Conservation (phyloP, 2,329 filamentous ascomycete species). For the Penicillium sp. region DNA sequence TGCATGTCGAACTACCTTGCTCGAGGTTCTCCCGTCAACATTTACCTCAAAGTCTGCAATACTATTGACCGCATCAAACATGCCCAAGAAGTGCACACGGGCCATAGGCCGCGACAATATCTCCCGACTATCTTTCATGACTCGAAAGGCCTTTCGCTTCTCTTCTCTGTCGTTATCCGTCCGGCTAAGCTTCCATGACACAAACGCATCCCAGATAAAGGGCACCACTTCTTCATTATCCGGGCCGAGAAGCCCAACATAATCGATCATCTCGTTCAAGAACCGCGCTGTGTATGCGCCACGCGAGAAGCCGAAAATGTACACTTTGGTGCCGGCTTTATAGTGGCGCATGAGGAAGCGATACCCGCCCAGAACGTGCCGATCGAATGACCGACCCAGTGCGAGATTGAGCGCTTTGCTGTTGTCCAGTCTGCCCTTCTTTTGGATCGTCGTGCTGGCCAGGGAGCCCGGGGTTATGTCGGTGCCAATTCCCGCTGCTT, state of each 20-base stretch:
- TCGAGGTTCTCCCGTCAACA: slow-evolving; percentile 28
- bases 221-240: slow-evolving; percentile 79
- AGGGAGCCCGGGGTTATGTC: slow-evolving; percentile 33
- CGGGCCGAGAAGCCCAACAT: slow-evolving; percentile 70
- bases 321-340: slow-evolving; percentile 55
- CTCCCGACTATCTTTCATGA: slow-evolving; percentile 76
- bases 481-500: slow-evolving; percentile 36
- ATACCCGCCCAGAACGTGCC: slow-evolving; percentile 77
- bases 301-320: slow-evolving; percentile 69
- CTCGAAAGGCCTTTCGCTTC: slow-evolving; percentile 58
- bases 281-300: slow-evolving; percentile 70
- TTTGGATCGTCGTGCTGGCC: slow-evolving; percentile 10
- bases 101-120: slow-evolving; percentile 54
- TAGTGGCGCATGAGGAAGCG: slow-evolving; percentile 72
- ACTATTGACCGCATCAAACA: slow-evolving; percentile 32
- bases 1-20: slow-evolving; percentile 53
- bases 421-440: slow-evolving; percentile 14
- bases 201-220: slow-evolving; percentile 66
- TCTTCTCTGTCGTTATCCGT: slow-evolving; percentile 9
- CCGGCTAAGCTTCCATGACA: slow-evolving; percentile 25
- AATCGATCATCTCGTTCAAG: slow-evolving; percentile 76
- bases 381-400: slow-evolving; percentile 70
- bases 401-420: slow-evolving; percentile 58
- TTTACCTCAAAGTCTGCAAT: slow-evolving; percentile 22
- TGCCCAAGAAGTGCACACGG: slow-evolving; percentile 24